A percentile compares a stretch with the other conserved stretches of the same genome.
Evolutionary conservation across 495 filamentous ascomycete species (phyloP).

Genomic region (Aspergillus cavernicola): DNA sequence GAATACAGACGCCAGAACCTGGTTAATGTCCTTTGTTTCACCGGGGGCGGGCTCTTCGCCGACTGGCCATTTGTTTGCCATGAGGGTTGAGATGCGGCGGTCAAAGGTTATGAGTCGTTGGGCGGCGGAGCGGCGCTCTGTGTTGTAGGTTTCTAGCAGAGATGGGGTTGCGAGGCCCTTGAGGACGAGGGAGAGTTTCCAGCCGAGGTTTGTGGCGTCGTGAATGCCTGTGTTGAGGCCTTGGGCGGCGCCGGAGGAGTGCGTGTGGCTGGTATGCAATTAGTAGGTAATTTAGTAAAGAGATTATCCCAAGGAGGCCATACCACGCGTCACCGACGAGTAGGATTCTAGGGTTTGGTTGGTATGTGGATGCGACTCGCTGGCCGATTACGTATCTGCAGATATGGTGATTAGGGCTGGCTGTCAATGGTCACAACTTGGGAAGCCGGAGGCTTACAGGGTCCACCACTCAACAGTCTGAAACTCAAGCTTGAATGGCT

Average conservation of each 20-base stretch:
- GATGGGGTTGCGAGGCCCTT: constrained; percentile 25
- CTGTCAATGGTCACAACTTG: too few species aligned
- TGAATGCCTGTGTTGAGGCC: constrained; percentile 51
- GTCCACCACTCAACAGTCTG: constrained; percentile 53
- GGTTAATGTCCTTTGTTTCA: background rate
- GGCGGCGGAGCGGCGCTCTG: constrained; percentile 38
- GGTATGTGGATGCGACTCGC: constrained; percentile 41
- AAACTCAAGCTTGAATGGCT: constrained; percentile 43
- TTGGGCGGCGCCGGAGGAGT: constrained; percentile 45
- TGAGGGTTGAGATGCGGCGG: constrained; percentile 27
- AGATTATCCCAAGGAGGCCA: background rate
- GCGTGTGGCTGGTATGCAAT: constrained; percentile 35
- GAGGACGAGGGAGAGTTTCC: constrained; percentile 44
- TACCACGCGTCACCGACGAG: constrained; percentile 43
- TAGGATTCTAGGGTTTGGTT: constrained; percentile 34
- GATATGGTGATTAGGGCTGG: too few species aligned
- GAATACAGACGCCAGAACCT: constrained; percentile 4
- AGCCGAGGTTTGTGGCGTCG: constrained; percentile 46
- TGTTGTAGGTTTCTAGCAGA: constrained; percentile 39
- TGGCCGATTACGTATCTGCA: constrained; percentile 44
- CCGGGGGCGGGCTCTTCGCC: background rate
- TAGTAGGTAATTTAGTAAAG: background rate
- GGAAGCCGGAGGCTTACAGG: constrained; percentile 35
- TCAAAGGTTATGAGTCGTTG: constrained; percentile 46
- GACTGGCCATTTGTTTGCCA: constrained; percentile 6